Evolutionary conservation across 768 basidiomycete species (phyloP).

Genomic region (Mycena filopes): DNA sequence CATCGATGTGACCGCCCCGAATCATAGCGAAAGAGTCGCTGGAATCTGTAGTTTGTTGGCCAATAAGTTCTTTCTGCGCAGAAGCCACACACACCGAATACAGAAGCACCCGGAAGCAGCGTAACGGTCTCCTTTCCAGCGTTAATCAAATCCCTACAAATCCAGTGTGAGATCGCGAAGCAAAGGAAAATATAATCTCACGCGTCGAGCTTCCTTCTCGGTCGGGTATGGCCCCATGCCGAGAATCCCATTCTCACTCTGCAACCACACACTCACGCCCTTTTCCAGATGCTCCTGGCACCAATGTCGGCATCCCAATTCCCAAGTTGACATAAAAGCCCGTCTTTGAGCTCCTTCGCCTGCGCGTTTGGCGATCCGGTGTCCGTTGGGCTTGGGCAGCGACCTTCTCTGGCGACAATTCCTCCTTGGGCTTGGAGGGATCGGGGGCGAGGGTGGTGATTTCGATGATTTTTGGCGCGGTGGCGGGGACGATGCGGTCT

Average conservation of each 20-base stretch:
- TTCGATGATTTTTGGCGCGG: slow-evolving; percentile 82
- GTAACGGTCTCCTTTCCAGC: slow-evolving; percentile 97
- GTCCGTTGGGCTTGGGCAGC: slow-evolving; percentile 65
- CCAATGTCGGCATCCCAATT: slow-evolving; percentile 92
- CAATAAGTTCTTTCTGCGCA: background rate
- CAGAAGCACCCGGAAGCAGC: slow-evolving; percentile 88
- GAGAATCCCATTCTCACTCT: slow-evolving; percentile 91
- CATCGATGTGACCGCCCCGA: slow-evolving; percentile 94
- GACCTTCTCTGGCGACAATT: slow-evolving; percentile 60
- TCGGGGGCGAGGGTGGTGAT: slow-evolving; percentile 73
- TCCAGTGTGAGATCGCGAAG: slow-evolving; percentile 5
- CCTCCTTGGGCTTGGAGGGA: slow-evolving; percentile 39
- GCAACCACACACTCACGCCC: slow-evolving; percentile 86
- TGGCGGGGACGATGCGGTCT: slow-evolving; percentile 86
- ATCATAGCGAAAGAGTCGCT: slow-evolving; percentile 98
- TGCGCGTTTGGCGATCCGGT: slow-evolving; percentile 85
- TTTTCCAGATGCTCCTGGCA: slow-evolving; percentile 81
- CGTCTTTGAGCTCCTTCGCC: slow-evolving; percentile 91
- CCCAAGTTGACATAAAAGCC: slow-evolving; percentile 90
- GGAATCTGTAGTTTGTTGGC: slow-evolving; percentile 64
- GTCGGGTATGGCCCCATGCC: slow-evolving; percentile 94
- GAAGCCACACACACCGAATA: slow-evolving; percentile 73
- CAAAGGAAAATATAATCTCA: slow-evolving; percentile 49
- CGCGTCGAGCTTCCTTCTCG: slow-evolving; percentile 81
- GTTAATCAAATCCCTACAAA: slow-evolving; percentile 85